These are phyloP conservation scores for Neonectria sp. DNA, from an alignment of 2,329 filamentous ascomycete genomes.

Conservation along the genomic window DNA sequence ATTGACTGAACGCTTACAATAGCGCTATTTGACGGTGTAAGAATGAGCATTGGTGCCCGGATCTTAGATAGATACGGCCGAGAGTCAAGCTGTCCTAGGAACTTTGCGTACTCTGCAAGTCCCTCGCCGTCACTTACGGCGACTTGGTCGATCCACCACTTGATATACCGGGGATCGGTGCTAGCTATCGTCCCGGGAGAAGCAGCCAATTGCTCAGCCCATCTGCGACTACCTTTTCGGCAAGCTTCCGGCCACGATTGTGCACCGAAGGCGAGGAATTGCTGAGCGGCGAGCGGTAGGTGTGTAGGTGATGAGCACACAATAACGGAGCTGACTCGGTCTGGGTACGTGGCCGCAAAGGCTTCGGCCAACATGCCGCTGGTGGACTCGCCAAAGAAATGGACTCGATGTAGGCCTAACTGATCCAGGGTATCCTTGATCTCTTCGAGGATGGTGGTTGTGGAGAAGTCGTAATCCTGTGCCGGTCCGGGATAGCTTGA, in stretches of 20 bases:
- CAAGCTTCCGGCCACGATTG: conserved; percentile 25
- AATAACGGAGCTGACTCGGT: conserved; percentile 21
- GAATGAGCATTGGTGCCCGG: conserved; percentile 16
- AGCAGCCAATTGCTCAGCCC: conserved; percentile 14
- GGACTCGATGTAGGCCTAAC: conserved; percentile 8
- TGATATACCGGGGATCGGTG: conserved; percentile 2
- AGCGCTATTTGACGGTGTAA: conserved; percentile 21
- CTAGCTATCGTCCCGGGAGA: conserved; percentile 10
- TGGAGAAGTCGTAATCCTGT: conserved; percentile 22
- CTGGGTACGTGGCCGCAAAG: conserved; percentile 26
- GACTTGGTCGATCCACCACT: conserved; percentile 27
- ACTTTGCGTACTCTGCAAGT: conserved; percentile 23
- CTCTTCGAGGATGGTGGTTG: conserved; percentile 19
- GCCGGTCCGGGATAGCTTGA: conserved; percentile 16
- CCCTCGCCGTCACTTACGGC: conserved; percentile 23
- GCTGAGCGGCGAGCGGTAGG: conserved; percentile 15
- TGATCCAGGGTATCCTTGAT: conserved; percentile 30
- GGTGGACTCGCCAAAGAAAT: conserved; percentile 30
- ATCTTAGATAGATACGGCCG: conserved; percentile 11
- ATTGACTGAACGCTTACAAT: conserved; percentile 22
- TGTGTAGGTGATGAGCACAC: conserved; percentile 28
- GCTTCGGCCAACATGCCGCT: conserved; percentile 30
- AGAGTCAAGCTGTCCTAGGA: conserved; percentile 14
- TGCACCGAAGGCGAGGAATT: conserved; percentile 27
- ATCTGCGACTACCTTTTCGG: conserved; percentile 14